Conservation (phyloP, 2,329 filamentous ascomycete species). For the Coleophoma eucalyptorum region DNA sequence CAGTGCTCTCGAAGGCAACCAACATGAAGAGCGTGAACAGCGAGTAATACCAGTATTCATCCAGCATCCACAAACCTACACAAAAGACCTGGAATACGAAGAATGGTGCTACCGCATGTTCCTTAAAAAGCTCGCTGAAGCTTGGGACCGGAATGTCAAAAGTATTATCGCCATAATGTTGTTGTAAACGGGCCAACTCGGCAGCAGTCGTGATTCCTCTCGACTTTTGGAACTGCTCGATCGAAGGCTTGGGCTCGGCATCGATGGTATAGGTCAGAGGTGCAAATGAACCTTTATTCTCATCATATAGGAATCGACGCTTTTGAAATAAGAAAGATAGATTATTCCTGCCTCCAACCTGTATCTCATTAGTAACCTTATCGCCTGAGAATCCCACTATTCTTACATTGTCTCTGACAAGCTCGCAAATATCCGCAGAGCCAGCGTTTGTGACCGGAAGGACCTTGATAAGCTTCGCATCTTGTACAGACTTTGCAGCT, state of each 20-base stretch:
- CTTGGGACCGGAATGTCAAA: conserved; percentile 98
- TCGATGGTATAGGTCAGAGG: conserved; percentile 84
- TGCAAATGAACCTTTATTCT: conserved; percentile 69
- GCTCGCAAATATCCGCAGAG: conserved; percentile 77
- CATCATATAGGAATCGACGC: conserved; percentile 84
- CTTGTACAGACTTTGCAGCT: conserved; percentile 63
- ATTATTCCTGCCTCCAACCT: conserved; percentile 70
- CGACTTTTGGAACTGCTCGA: conserved; percentile 76
- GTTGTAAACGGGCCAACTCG: conserved; percentile 76
- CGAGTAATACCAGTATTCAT: conserved; percentile 99
- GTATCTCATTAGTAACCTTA: conserved; percentile 13
- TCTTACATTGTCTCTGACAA: conserved; percentile 68
- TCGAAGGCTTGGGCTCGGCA: conserved; percentile 72
- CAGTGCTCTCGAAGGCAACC: conserved; percentile 94
- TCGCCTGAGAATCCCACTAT: neutral
- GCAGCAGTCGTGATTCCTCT: conserved; percentile 69
- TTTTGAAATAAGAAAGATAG: conserved; percentile 97
- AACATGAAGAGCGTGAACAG: conserved; percentile 99
- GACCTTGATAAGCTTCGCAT: conserved; percentile 87
- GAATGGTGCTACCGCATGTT: conserved; percentile 97
- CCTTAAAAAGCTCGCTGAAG: conserved; percentile 93
- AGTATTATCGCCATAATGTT: conserved; percentile 93
- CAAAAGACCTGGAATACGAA: conserved; percentile 99
- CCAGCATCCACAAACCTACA: conserved; percentile 95
- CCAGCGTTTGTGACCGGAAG: conserved; percentile 88